Percentiles rank a stretch among this genome's conserved stretches.
Evolutionary conservation across 306 rosid species (phyloP).

Genomic region (Cicer pinnatifidum): DNA sequence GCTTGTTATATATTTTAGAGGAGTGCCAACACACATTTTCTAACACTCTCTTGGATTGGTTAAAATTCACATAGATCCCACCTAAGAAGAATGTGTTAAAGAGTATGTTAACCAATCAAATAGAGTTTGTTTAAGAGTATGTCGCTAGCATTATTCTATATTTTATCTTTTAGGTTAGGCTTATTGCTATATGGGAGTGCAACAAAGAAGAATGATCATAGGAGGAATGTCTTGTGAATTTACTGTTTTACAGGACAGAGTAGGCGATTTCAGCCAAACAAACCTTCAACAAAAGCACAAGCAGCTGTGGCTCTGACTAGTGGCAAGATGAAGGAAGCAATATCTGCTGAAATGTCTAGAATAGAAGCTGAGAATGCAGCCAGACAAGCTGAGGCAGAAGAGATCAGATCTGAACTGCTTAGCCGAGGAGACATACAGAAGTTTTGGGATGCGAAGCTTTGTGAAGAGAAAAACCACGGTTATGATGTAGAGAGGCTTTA

Average conservation of each 20-base stretch:
- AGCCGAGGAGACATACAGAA: slow-evolving; percentile 75
- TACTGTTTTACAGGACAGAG: slow-evolving; percentile 70
- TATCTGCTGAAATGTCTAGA: slow-evolving; percentile 66
- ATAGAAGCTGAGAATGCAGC: slow-evolving; percentile 65
- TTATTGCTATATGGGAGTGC: slow-evolving; percentile 32
- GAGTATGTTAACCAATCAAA: too few species aligned
- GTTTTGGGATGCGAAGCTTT: slow-evolving; percentile 73
- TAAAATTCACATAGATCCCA: too few species aligned
- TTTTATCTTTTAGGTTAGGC: slow-evolving; percentile 18
- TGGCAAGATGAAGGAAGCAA: slow-evolving; percentile 74
- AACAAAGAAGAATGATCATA: background rate
- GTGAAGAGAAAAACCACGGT: slow-evolving; percentile 68
- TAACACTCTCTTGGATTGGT: too few species aligned
- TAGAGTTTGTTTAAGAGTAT: too few species aligned
- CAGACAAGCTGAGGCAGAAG: slow-evolving; percentile 69
- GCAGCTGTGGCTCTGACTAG: slow-evolving; percentile 80
- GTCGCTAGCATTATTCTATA: background rate
- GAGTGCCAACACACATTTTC: too few species aligned
- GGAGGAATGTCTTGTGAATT: slow-evolving; percentile 28
- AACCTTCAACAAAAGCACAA: slow-evolving; percentile 86
- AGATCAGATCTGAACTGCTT: slow-evolving; percentile 68
- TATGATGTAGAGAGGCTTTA: slow-evolving; percentile 65
- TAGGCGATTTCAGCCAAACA: slow-evolving; percentile 90
- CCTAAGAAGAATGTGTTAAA: too few species aligned
- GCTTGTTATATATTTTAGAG: too few species aligned